Percentiles rank a stretch among this genome's conserved stretches.
Conservation (phyloP, 345 rosid species). For the Salix exigua region DNA sequence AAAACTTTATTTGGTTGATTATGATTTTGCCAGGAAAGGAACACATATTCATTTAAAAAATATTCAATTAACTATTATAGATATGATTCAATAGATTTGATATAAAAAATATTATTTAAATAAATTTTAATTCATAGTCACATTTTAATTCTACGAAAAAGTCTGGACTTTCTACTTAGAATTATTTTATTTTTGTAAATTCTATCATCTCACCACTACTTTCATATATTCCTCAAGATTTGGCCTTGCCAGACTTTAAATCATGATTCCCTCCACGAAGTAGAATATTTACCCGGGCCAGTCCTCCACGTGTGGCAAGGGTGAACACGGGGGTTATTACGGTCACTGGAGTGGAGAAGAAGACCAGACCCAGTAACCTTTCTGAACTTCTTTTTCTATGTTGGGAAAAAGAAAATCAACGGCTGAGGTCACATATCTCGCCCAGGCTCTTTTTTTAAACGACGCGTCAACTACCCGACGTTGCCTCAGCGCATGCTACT, state of each 20-base stretch:
- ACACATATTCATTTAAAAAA: too few relatives aligned
- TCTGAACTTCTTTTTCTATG: background rate
- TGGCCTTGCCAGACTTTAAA: background rate
- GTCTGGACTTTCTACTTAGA: too few relatives aligned
- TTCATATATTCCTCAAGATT: too few relatives aligned
- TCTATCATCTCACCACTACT: too few relatives aligned
- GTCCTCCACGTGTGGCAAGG: constrained; percentile 39
- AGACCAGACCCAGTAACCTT: constrained; percentile 17
- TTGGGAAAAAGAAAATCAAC: constrained; percentile 16
- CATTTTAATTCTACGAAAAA: too few relatives aligned
- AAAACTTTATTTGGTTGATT: too few relatives aligned
- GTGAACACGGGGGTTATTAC: constrained; percentile 21
- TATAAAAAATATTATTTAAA: too few relatives aligned
- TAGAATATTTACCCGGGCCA: constrained; percentile 1
- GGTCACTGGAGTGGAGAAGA: constrained; percentile 41
- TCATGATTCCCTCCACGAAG: constrained; percentile 17
- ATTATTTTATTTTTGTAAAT: too few relatives aligned
- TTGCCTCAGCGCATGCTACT: background rate
- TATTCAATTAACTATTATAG: too few relatives aligned
- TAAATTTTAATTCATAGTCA: too few relatives aligned
- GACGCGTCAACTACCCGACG: background rate
- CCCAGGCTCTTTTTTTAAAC: constrained; percentile 4
- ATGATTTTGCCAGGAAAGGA: too few relatives aligned
- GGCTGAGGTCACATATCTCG: constrained; percentile 27
- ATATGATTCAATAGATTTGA: too few relatives aligned